Evolutionary conservation across 2,329 filamentous ascomycete genomes (phyloP).

Genomic region (Pseudogymnoascus sp.): DNA sequence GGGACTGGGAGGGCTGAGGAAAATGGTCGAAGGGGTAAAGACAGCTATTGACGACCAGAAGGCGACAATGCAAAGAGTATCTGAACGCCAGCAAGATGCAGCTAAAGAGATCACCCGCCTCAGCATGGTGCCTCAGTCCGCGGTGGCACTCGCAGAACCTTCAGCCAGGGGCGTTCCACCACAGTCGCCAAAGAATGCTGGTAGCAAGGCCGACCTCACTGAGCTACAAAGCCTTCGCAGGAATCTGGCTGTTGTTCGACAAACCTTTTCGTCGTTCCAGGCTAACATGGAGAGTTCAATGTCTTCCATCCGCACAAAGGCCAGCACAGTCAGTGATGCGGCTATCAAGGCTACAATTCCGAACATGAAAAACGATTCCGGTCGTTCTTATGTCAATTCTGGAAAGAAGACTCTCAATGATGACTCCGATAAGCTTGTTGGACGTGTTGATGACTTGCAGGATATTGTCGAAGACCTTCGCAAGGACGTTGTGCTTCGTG

Average conservation of each 20-base stretch:
- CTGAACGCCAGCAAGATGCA: conserved; percentile 82
- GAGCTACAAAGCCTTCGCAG: conserved; percentile 78
- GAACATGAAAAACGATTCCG: conserved; percentile 66
- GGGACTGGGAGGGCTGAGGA: conserved; percentile 69
- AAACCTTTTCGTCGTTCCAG: conserved; percentile 88
- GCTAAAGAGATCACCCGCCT: conserved; percentile 71
- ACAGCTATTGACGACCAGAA: conserved; percentile 78
- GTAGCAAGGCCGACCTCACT: conserved; percentile 52
- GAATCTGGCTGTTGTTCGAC: conserved; percentile 83
- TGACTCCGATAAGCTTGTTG: conserved; percentile 85
- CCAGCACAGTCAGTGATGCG: conserved; percentile 67
- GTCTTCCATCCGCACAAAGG: conserved; percentile 73
- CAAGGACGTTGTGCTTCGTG: conserved; percentile 90
- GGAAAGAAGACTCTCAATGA: conserved; percentile 81
- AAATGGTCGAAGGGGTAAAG: conserved; percentile 78
- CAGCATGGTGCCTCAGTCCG: conserved; percentile 18
- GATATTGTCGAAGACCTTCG: conserved; percentile 93
- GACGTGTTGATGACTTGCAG: conserved; percentile 92
- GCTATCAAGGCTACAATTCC: conserved; percentile 66
- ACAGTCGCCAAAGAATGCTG: conserved; percentile 21
- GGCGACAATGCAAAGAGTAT: conserved; percentile 73
- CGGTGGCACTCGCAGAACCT: neutral
- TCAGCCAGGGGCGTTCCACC: neutral
- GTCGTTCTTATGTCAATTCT: conserved; percentile 73
- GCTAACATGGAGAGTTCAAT: conserved; percentile 84